phyloP scores from a whole-genome alignment of 2,329 filamentous ascomycete species.

The Samsoniella hepiali region DNA sequence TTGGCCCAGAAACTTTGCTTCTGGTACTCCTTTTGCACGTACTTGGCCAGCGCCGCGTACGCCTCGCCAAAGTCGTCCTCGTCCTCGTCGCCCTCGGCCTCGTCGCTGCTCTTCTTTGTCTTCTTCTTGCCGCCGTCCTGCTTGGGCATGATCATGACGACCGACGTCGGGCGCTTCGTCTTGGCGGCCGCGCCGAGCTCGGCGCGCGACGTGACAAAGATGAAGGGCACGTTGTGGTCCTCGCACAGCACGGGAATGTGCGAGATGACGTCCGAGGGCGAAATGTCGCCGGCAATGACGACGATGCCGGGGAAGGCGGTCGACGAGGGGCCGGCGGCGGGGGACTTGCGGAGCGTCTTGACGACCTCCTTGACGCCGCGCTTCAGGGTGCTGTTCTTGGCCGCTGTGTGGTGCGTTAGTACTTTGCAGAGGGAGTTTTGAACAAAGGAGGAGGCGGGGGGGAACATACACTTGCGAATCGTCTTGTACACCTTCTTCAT shows the following conservation, averaged over 20 bases:
- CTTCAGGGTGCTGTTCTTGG: conserved; percentile 92
- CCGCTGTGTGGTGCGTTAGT: conserved; percentile 57
- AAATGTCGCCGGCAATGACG: conserved; percentile 94
- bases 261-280: conserved; percentile 96
- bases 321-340: conserved; percentile 60
- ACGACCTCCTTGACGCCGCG: conserved; percentile 98
- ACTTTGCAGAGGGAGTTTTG: background rate
- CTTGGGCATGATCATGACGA: conserved; percentile 80
- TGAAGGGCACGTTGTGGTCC: conserved; percentile 94
- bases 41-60: conserved; percentile 63
- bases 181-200: conserved; percentile 90
- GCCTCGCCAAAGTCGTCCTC: conserved; percentile 60
- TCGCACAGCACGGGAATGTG: conserved; percentile 98
- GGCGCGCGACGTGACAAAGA: conserved; percentile 88
- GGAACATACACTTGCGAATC: conserved; percentile 51
- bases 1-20: conserved; percentile 53
- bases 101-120: conserved; percentile 36
- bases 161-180: conserved; percentile 94
- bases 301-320: conserved; percentile 70
- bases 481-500: conserved; percentile 60
- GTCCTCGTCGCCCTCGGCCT: conserved; percentile 45
- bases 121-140: conserved; percentile 44
- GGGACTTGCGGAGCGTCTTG: conserved; percentile 93
- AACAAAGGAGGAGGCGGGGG: conserved; percentile 6
- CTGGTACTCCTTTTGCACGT: conserved; percentile 61